Conservation (phyloP, 2,329 filamentous ascomycete genomes). For the Hymenoscyphus scutula region DNA sequence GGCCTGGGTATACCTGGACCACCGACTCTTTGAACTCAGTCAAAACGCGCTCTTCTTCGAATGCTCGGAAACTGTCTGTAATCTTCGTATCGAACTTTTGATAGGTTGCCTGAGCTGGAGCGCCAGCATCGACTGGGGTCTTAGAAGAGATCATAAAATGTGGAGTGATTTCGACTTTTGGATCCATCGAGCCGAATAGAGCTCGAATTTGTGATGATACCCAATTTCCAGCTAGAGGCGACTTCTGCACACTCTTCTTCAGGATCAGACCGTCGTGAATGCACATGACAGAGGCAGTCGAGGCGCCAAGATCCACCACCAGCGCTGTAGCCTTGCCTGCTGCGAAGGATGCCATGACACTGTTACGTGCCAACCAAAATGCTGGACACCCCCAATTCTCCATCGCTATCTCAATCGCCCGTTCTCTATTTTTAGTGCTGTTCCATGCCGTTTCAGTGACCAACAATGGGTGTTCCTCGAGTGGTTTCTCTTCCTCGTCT, state of each 20-base stretch:
- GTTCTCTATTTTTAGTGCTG: constrained; percentile 80
- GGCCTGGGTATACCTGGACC: constrained; percentile 87
- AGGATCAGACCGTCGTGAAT: constrained; percentile 94
- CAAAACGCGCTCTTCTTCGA: constrained; percentile 89
- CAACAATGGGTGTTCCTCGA: constrained; percentile 85
- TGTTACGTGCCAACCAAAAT: constrained; percentile 87
- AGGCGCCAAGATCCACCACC: constrained; percentile 87
- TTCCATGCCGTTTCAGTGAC: constrained; percentile 97
- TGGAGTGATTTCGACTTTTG: constrained; percentile 72
- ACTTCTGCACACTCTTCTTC: constrained; percentile 84
- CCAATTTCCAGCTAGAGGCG: constrained; percentile 83
- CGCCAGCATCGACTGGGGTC: constrained; percentile 80
- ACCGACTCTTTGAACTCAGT: constrained; percentile 98
- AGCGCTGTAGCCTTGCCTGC: constrained; percentile 91
- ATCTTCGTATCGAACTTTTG: constrained; percentile 64
- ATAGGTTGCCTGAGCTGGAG: constrained; percentile 72
- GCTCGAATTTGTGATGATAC: constrained; percentile 83
- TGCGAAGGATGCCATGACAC: constrained; percentile 87
- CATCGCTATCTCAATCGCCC: constrained; percentile 94
- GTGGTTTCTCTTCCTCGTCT: constrained; percentile 67
- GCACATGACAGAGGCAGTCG: constrained; percentile 83
- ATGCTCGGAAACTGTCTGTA: constrained; percentile 69
- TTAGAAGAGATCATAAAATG: constrained; percentile 89
- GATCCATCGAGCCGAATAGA: constrained; percentile 69
- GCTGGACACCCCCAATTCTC: constrained; percentile 94